Base-by-base conservation (phyloP, 495 filamentous ascomycete genomes). In the Podospora conica region DNA sequence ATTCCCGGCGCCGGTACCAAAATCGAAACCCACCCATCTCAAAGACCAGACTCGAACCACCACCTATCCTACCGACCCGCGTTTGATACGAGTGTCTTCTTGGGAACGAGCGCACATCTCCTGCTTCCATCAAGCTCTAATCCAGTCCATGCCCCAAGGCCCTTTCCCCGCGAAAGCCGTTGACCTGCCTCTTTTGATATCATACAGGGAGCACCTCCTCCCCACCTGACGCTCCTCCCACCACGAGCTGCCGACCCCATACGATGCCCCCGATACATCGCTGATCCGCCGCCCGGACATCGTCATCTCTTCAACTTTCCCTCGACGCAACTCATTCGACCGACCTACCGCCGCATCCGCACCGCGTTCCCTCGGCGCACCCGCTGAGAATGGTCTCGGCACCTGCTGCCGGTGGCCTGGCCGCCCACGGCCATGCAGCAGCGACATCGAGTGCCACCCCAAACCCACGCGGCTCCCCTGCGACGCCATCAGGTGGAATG, bases 391-490 rank as follows among this genome's bases (percentile, higher is more conserved):
- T 79, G 78, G 78, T 79, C 58, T 76, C 77, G 59, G 73, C 68
- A 65, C 74, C 77, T 68, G 77, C 76, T 63, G 74, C 72, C 69
- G 74, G 74, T 67, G 73, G 68, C 59, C 65, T 60, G 57, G 74
- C 76, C 73, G 72, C 71, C 64, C 69, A 69, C 55, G 73, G 71
- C 69, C 73, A 67, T 55, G 68, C 70, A 33, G 73, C 62, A 33
- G 73, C 62, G 20, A 53, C 65, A 22, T 67, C 69, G 66, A 78
- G 74, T 68, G 71, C 73, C 60, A 78, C 78, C 73, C 77, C 75
- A 55, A 81, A 74, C 68, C 73, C 80, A 65, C 77, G 82, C 78
- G 80, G 71, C 57, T 84, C 84, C 55, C 81, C 82, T 31, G 77
- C 82, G 11, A 75, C 78, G 28, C 69, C 71, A 21, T 68, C 74